Evolutionary conservation across 352 stramenopile genomes (phyloP).

Genomic region (Blastocystis sp.): DNA sequence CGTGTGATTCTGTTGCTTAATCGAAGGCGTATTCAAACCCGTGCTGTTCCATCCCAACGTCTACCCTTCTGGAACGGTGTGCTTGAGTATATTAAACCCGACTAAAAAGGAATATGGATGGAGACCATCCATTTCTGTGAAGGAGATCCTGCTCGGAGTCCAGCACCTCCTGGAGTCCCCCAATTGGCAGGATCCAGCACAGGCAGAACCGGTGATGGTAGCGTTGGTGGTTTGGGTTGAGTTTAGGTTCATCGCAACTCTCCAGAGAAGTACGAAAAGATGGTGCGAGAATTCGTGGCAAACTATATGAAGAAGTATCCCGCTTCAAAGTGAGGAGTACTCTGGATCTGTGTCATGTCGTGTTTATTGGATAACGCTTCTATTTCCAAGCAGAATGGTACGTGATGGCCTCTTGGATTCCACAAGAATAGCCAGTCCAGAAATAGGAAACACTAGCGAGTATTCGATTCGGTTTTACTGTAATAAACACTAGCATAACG

Average conservation of each 20-base stretch:
- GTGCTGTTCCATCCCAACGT: constrained; percentile 69
- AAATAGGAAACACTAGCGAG: constrained; percentile 6
- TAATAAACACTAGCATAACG: constrained; percentile 46
- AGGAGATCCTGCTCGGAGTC: constrained; percentile 67
- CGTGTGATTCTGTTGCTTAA: not conserved
- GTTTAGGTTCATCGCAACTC: constrained; percentile 40
- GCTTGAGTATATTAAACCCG: constrained; percentile 68
- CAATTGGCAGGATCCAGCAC: constrained; percentile 68
- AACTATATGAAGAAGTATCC: constrained; percentile 36
- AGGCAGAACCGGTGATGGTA: constrained; percentile 66
- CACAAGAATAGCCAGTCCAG: not conserved
- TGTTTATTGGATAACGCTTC: no score
- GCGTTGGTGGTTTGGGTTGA: constrained; percentile 6
- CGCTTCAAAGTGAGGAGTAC: no score
- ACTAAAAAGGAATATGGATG: constrained; percentile 66
- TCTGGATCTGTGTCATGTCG: no score
- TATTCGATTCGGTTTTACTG: not conserved
- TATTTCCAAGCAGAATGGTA: no score
- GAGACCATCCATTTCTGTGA: constrained; percentile 69
- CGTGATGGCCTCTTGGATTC: no score
- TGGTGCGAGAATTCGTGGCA: constrained; percentile 18
- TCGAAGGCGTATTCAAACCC: constrained; percentile 64
- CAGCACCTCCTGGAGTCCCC: constrained; percentile 60
- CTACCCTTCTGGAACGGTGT: constrained; percentile 69
- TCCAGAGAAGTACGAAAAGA: constrained; percentile 51